A percentile compares a stretch with the other conserved stretches of the same genome.
Evolutionary conservation across 352 stramenopile genomes (phyloP).

Genomic region (Phytophthora uliginosa): DNA sequence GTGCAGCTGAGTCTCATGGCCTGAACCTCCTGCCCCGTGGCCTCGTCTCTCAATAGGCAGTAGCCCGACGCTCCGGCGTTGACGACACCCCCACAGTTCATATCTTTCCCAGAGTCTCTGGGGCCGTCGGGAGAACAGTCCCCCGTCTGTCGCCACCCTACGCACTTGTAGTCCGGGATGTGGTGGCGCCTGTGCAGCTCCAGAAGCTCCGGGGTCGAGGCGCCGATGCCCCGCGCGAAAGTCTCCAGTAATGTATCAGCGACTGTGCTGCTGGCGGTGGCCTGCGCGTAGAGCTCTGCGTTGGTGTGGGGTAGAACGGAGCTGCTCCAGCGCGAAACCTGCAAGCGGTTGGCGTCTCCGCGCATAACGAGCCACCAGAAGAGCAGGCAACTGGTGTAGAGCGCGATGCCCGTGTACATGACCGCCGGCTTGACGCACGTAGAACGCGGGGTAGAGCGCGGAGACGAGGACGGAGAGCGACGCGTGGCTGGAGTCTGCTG

Average conservation of each 20-base stretch:
- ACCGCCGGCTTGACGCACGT: constrained; percentile 21
- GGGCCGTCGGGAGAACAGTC: constrained; percentile 47
- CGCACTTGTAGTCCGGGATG: constrained; percentile 42
- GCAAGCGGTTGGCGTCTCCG: constrained; percentile 27
- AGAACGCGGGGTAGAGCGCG: constrained; percentile 2
- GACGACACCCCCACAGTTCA: constrained; percentile 38
- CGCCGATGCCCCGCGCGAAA: constrained; percentile 31
- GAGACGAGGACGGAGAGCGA: constrained; percentile 15
- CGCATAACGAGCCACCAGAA: constrained; percentile 41
- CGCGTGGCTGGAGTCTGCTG: constrained; percentile 7
- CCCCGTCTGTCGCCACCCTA: constrained; percentile 58
- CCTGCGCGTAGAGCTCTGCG: background rate
- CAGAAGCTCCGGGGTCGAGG: constrained; percentile 26
- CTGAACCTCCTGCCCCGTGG: constrained; percentile 38
- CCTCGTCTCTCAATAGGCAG: constrained; percentile 48
- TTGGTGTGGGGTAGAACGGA: constrained; percentile 14
- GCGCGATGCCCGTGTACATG: constrained; percentile 32
- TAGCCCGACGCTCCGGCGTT: constrained; percentile 47
- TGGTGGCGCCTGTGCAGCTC: constrained; percentile 24
- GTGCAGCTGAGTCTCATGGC: constrained; percentile 44
- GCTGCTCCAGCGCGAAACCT: constrained; percentile 23
- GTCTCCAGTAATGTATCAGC: constrained; percentile 17
- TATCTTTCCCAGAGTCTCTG: constrained; percentile 42
- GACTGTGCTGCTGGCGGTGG: background rate
- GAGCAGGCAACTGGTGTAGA: constrained; percentile 31